Conservation (phyloP, 164 flowering plant genomes). For the Chimonanthus salicifolius region DNA sequence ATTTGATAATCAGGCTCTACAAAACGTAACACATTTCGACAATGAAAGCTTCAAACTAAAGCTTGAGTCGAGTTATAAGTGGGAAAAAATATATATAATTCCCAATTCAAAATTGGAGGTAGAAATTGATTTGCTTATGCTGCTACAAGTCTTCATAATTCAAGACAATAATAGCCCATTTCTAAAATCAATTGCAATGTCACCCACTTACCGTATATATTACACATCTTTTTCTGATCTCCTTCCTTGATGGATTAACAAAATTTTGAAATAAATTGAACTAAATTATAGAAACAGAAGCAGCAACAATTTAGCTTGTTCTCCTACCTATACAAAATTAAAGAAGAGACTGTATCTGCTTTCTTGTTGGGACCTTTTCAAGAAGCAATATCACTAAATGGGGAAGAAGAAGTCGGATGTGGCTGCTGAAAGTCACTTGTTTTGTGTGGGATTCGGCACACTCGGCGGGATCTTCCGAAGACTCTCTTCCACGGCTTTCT, state of each 20-base stretch:
- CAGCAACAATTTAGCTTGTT: neutral
- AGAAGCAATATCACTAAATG: neutral
- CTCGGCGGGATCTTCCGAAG: slow-evolving; percentile 43
- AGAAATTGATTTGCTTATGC: too few species aligned
- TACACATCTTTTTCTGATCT: slow-evolving; percentile 1
- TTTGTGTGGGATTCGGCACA: slow-evolving; percentile 47
- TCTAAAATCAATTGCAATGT: too few species aligned
- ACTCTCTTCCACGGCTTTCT: slow-evolving; percentile 56
- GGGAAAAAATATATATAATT: too few species aligned
- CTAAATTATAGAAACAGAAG: neutral
- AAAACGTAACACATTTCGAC: too few species aligned
- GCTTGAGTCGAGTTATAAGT: too few species aligned
- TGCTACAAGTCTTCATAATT: too few species aligned
- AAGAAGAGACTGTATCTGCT: neutral
- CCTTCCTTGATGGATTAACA: neutral
- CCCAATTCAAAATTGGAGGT: too few species aligned
- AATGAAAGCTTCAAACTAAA: too few species aligned
- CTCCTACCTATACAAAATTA: neutral
- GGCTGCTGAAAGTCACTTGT: slow-evolving; percentile 15
- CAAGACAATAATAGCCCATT: too few species aligned
- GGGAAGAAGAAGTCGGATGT: neutral
- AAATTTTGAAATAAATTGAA: neutral
- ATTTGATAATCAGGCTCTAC: too few species aligned
- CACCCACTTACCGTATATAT: neutral
- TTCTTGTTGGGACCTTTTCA: neutral